Evolutionary conservation across 75 land plant genomes (phyloP), one percentile per base, ranked within the genome.

Genomic region (Gnetum montanum): DNA sequence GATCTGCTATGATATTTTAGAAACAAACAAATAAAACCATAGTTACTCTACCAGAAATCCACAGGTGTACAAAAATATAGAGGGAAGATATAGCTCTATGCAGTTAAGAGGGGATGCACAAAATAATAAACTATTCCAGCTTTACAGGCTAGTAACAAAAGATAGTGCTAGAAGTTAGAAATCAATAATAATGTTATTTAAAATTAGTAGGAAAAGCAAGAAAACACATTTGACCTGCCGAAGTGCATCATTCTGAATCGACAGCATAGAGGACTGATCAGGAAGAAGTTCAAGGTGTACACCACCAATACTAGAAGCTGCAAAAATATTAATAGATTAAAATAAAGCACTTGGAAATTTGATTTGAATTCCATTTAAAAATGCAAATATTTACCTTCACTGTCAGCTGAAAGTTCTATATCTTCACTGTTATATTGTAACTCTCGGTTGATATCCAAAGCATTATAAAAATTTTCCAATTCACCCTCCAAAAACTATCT

Each of bases 221-320:
- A 2, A 51, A 8, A 8, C 27, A 30, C 16, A 15, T 31, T 40
- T 6, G 13, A 57, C 59, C 59, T 57, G 30, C 60, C 60, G 46
- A 24, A 58, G 31, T 13, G 47, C 44, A 58, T 31, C 28, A 29
- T 22, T 27, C 46, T 38, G 25, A 1, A 25, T 33, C 33, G 55
- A 52, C 22, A 55, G 31, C 12, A 67, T 51, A 66, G 75, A 62
- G 26, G 36, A 34, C 37, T 61, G 47, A 54, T 71, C 76, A 19
- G 62, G 70, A 38, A 75, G 75, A 55, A 75, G 69, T 49, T 75
- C 78, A 27, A 75, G 66, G 44, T 75, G 78, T 23, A 75, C 55
- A 19, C 70, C 78, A 65, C 63, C 59, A 29, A 75, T 50, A 35
- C 70, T 43, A 10, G 70, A 56, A 8, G 61, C 78, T 74, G 58